Evolutionary conservation across 2,329 filamentous ascomycete genomes (phyloP).

Genomic region (Epichloe glyceriae): DNA sequence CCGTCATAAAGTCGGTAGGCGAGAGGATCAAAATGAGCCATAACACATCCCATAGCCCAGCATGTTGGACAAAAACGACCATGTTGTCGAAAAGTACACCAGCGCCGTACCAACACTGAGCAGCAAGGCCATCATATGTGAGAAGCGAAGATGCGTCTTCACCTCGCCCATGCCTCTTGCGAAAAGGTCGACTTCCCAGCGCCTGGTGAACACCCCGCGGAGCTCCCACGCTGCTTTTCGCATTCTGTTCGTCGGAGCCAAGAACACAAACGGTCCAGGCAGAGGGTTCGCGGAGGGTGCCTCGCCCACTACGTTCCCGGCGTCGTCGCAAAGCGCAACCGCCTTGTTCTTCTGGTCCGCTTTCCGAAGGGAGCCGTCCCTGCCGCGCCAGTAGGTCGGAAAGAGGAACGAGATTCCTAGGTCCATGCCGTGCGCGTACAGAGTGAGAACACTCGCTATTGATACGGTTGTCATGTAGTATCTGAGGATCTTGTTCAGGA

Average conservation of each 20-base stretch:
- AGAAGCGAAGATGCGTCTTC: conserved; percentile 39
- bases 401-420: conserved; percentile 56
- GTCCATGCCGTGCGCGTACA: conserved; percentile 60
- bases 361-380: conserved; percentile 28
- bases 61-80: conserved; percentile 59
- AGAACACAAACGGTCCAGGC: conserved; percentile 21
- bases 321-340: conserved; percentile 25
- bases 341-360: conserved; percentile 28
- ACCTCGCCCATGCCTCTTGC: conserved; percentile 37
- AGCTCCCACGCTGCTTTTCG: conserved; percentile 31
- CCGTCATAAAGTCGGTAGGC: conserved; percentile 75
- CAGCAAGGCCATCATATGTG: conserved; percentile 42
- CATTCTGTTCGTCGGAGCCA: conserved; percentile 14
- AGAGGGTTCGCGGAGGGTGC: conserved; percentile 16
- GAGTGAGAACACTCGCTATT: conserved; percentile 59
- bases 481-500: conserved; percentile 72
- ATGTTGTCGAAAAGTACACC: conserved; percentile 53
- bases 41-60: conserved; percentile 84
- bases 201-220: conserved; percentile 34
- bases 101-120: conserved; percentile 41
- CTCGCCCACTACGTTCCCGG: conserved; percentile 16
- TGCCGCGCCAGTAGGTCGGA: conserved; percentile 51
- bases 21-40: conserved; percentile 71
- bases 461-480: conserved; percentile 74
- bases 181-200: conserved; percentile 37